Percentiles rank a stretch among this genome's conserved stretches.
phyloP scores from a whole-genome alignment of 2,329 filamentous ascomycete genomes.

The Sporothrix luriei region DNA sequence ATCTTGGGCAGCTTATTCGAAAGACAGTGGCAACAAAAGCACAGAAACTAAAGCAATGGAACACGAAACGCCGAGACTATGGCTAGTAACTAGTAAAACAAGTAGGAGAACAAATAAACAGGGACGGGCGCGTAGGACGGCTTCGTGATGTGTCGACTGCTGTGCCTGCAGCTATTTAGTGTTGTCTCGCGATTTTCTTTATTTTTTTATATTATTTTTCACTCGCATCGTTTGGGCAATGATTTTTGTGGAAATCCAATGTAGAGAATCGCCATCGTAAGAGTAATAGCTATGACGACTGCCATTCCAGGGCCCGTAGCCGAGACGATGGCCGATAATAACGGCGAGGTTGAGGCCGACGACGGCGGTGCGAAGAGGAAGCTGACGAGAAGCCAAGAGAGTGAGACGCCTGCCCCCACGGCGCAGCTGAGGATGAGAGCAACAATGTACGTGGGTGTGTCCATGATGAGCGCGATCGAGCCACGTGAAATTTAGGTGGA shows the following conservation, averaged over 20 bases:
- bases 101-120: background rate
- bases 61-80: background rate
- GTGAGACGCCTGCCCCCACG: background rate
- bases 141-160: background rate
- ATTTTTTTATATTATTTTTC: background rate
- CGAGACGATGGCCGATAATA: background rate
- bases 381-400: slow-evolving; percentile 15
- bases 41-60: background rate
- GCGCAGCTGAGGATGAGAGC: background rate
- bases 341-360: background rate
- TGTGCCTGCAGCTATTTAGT: background rate
- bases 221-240: background rate
- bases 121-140: background rate
- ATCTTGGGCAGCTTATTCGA: background rate
- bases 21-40: background rate
- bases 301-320: slow-evolving; percentile 14
- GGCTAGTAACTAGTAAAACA: background rate
- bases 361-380: background rate
- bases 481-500: slow-evolving; percentile 3
- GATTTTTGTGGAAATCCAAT: background rate
- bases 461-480: background rate
- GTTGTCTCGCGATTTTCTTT: too few species aligned
- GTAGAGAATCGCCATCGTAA: background rate
- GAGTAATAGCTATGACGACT: background rate
- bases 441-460: background rate